These are phyloP conservation scores for Corrigiola litoralis DNA, from an alignment of 179 eudicot genomes.

Conservation along the genomic window DNA sequence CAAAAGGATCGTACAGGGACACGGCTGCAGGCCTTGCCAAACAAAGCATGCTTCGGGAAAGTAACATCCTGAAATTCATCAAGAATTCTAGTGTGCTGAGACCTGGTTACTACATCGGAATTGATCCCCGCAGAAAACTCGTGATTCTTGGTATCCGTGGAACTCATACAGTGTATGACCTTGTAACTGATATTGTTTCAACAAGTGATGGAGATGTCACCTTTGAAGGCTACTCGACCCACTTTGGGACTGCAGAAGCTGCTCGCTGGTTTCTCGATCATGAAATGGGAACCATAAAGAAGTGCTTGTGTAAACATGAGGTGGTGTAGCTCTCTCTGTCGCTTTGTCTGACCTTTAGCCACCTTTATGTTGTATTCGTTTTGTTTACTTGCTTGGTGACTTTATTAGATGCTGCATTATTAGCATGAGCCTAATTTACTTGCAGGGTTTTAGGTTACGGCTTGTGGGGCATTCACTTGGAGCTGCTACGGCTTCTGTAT, in stretches of 20 bases:
- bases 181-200: conserved; percentile 81
- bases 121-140: conserved; percentile 73
- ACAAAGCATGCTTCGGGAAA: conserved; percentile 90
- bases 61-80: conserved; percentile 66
- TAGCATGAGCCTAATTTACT: conserved; percentile 40
- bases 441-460: conserved; percentile 96
- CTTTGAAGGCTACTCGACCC: conserved; percentile 75
- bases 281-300: conserved; percentile 74
- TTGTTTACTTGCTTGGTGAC: background rate
- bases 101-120: conserved; percentile 91
- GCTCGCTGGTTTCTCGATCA: conserved; percentile 94
- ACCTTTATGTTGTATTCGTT: background rate
- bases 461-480: conserved; percentile 99
- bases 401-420: background rate
- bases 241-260: conserved; percentile 96
- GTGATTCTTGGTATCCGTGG: conserved; percentile 97
- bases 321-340: conserved; percentile 29
- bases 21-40: conserved; percentile 65
- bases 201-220: conserved; percentile 79
- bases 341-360: background rate
- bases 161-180: conserved; percentile 83
- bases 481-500: conserved; percentile 79
- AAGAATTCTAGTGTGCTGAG: conserved; percentile 78
- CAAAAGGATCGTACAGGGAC: conserved; percentile 74
- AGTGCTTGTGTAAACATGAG: conserved; percentile 67